Base-by-base conservation (phyloP, 192 early-diverging fungal species). In the Jimgerdemannia flammicorona region DNA sequence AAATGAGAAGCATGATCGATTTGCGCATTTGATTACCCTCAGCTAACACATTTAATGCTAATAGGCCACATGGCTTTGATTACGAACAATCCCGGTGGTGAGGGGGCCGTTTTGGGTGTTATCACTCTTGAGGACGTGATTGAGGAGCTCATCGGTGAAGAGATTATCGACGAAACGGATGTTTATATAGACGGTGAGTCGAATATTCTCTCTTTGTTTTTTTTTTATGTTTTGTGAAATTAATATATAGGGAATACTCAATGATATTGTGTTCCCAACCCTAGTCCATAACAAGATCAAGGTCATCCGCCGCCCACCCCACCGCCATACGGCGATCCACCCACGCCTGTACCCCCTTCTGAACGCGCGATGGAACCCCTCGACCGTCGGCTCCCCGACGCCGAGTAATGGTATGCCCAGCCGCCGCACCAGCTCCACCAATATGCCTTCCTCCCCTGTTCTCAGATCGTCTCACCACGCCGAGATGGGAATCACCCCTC, bases 51-150 rank as follows among this genome's bases (percentile, higher is more conserved):
- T 40, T 42, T 42, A 19, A 3, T 71, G 8, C 54, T 71, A 64
- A 14, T 77, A 83, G 81, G 81, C 69, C 93, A 94, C 70, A 90
- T 94, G 92, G 93, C 92, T 4, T 83, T 92, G 63, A 90, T 92
- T 3, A 78, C 81, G 1, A 77, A 77, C 39, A 75, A 86, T 74
- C 86, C 84, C 72, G 81, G 87, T 29, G 74, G 87, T 78, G 77
- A 86, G 6, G 78, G 84, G 3, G 84, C 82, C 42, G 89, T 90
- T 3, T 81, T 93, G 9, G 93, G 93, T 43, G 88, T 93, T 29
- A 90, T 94, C 54, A 94, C 93, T 3, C 81, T 94, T 54, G 93
- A 94, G 74, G 93, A 94, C 78, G 91, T 94, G 11, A 94, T 94
- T 74, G 93, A 95, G 81, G 93, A 93, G 76, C 80, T 95, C 19